Evolutionary conservation across 2,329 filamentous ascomycete species (phyloP).

Genomic region (Allantophomopsis cytisporea): DNA sequence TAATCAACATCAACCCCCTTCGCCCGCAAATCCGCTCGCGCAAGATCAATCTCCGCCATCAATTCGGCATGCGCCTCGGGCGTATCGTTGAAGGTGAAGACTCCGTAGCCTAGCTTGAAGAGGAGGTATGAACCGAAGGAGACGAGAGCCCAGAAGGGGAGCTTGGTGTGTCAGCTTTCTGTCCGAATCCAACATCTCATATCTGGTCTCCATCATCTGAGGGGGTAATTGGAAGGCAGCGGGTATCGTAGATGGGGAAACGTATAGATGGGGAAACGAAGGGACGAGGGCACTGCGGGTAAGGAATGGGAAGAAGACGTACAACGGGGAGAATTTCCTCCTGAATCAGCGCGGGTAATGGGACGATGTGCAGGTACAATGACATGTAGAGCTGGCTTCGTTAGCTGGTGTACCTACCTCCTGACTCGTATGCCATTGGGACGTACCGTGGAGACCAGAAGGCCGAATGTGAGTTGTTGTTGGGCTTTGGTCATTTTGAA

Average conservation of each 20-base stretch:
- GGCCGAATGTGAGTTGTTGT: constrained; percentile 78
- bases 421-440: constrained; percentile 1
- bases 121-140: constrained; percentile 87
- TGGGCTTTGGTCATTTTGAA: constrained; percentile 75
- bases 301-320: background rate
- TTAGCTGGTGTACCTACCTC: constrained; percentile 3
- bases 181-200: too few species aligned
- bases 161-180: constrained; percentile 31
- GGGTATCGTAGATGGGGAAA: too few species aligned
- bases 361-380: constrained; percentile 71
- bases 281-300: background rate
- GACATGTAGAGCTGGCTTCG: constrained; percentile 84
- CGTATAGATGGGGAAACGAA: background rate
- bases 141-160: constrained; percentile 87
- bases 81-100: constrained; percentile 94
- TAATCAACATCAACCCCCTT: constrained; percentile 51
- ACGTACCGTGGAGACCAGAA: constrained; percentile 77
- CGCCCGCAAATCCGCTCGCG: constrained; percentile 57
- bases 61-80: constrained; percentile 83
- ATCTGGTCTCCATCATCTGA: too few species aligned
- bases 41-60: constrained; percentile 69
- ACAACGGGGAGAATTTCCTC: constrained; percentile 75
- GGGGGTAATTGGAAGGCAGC: background rate
- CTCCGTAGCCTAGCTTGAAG: constrained; percentile 80
- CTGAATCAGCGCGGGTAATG: constrained; percentile 65